Conservation (phyloP, 371 early-diverging fungal genomes). For the Mortierella sp. region DNA sequence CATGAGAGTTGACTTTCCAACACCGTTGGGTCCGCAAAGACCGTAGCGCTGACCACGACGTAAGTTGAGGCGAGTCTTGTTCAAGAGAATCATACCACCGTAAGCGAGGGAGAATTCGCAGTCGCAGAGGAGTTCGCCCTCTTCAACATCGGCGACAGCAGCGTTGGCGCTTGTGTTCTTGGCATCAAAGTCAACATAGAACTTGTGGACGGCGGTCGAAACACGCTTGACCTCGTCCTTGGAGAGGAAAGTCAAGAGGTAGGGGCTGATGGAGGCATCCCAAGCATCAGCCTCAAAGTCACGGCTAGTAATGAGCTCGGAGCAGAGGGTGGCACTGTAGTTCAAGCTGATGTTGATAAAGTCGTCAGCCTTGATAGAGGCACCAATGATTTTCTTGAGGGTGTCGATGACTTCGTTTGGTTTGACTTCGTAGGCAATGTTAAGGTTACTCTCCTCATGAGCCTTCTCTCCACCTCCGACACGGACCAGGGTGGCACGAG, state of each 20-base stretch:
- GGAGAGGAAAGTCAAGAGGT: slow-evolving; percentile 69
- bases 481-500: slow-evolving; percentile 69
- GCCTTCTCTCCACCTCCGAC: slow-evolving; percentile 68
- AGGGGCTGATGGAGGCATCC: slow-evolving; percentile 66
- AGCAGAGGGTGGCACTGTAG: slow-evolving; percentile 65
- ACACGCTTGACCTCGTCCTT: slow-evolving; percentile 59
- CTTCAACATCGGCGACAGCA: slow-evolving; percentile 75
- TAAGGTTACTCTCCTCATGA: slow-evolving; percentile 49
- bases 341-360: slow-evolving; percentile 63
- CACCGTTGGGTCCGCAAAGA: slow-evolving; percentile 91
- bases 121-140: slow-evolving; percentile 85
- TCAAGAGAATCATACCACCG: slow-evolving; percentile 88
- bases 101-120: slow-evolving; percentile 89
- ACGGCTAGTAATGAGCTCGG: slow-evolving; percentile 69
- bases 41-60: slow-evolving; percentile 89
- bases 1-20: slow-evolving; percentile 94
- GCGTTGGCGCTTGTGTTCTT: slow-evolving; percentile 66
- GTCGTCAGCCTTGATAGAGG: slow-evolving; percentile 57
- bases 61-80: slow-evolving; percentile 82
- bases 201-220: slow-evolving; percentile 55
- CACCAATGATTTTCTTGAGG: slow-evolving; percentile 37
- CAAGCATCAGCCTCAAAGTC: slow-evolving; percentile 67
- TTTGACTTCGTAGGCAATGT: slow-evolving; percentile 44
- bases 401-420: slow-evolving; percentile 44
- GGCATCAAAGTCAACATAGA: slow-evolving; percentile 63